These are phyloP conservation scores for Curvularia verruculosa DNA, from an alignment of 2,329 filamentous ascomycete species.

Conservation along the genomic window DNA sequence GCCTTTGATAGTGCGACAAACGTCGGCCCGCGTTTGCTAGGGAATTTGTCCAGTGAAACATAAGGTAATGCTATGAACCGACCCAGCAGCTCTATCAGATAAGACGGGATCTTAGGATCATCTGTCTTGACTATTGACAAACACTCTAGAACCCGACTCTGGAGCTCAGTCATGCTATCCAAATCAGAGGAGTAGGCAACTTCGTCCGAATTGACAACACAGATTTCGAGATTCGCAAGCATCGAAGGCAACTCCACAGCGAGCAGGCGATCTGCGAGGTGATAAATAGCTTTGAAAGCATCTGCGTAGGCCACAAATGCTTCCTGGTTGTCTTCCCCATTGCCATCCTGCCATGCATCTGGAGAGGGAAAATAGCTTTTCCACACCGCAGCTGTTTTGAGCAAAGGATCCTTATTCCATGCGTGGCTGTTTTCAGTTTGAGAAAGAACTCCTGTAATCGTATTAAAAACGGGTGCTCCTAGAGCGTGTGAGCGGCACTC, in stretches of 20 bases:
- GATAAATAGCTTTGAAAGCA: constrained; percentile 77
- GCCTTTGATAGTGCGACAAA: constrained; percentile 89
- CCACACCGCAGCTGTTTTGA: constrained; percentile 46
- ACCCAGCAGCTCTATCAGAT: constrained; percentile 72
- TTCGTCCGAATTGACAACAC: constrained; percentile 72
- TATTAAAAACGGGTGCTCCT: constrained; percentile 51
- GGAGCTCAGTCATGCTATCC: constrained; percentile 74
- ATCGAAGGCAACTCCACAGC: constrained; percentile 68
- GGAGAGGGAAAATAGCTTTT: constrained; percentile 40
- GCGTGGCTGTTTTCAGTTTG: constrained; percentile 29
- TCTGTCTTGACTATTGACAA: constrained; percentile 72
- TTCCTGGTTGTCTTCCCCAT: constrained; percentile 67
- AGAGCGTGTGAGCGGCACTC: constrained; percentile 49
- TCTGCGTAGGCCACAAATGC: constrained; percentile 85
- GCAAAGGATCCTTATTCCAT: constrained; percentile 34
- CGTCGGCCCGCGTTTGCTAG: constrained; percentile 64
- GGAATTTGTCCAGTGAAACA: constrained; percentile 34
- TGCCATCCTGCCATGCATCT: constrained; percentile 26
- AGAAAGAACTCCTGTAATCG: constrained; percentile 49
- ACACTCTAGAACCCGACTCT: constrained; percentile 70
- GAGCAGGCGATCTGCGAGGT: constrained; percentile 70
- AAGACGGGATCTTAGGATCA: constrained; percentile 67
- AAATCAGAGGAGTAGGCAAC: constrained; percentile 73
- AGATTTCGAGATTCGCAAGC: constrained; percentile 71
- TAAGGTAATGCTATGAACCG: constrained; percentile 76